Percentiles rank a stretch among this genome's conserved stretches.
Conservation (phyloP, 1,284 basidiomycete species). For the Apiotrichum brassicae region DNA sequence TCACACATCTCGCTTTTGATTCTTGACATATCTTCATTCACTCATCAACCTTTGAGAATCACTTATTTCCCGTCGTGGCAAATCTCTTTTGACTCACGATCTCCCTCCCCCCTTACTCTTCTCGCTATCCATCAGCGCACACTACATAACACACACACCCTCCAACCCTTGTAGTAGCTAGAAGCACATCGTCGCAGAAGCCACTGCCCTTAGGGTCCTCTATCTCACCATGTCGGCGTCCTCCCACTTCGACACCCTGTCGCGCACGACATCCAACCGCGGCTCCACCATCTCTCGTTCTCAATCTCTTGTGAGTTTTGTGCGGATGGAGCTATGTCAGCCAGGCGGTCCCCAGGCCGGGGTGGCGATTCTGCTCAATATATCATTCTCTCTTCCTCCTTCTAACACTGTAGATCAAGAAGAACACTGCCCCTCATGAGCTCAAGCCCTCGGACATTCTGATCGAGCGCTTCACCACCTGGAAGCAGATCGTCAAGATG, state of each 20-base stretch:
- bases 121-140: too few species aligned
- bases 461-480: constrained; percentile 72
- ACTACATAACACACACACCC: too few species aligned
- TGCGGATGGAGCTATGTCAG: too few species aligned
- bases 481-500: constrained; percentile 82
- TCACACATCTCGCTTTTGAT: background rate
- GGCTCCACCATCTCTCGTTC: constrained; percentile 64
- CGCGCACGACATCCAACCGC: constrained; percentile 55
- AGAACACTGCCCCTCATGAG: constrained; percentile 81
- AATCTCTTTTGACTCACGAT: too few species aligned
- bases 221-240: constrained; percentile 7
- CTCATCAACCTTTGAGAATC: too few species aligned
- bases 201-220: too few species aligned
- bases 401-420: constrained; percentile 58
- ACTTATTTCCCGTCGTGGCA: too few species aligned
- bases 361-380: too few species aligned
- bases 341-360: too few species aligned
- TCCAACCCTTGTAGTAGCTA: too few species aligned
- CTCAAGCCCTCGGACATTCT: constrained; percentile 91
- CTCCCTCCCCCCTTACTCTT: too few species aligned
- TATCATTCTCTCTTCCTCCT: background rate
- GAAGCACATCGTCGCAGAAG: too few species aligned
- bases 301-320: constrained; percentile 57
- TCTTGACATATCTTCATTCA: background rate
- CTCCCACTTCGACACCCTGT: constrained; percentile 47